A percentile compares a stretch with the other conserved stretches of the same genome.
Conservation (phyloP, 768 basidiomycete species). For the Termitomyces sp. region DNA sequence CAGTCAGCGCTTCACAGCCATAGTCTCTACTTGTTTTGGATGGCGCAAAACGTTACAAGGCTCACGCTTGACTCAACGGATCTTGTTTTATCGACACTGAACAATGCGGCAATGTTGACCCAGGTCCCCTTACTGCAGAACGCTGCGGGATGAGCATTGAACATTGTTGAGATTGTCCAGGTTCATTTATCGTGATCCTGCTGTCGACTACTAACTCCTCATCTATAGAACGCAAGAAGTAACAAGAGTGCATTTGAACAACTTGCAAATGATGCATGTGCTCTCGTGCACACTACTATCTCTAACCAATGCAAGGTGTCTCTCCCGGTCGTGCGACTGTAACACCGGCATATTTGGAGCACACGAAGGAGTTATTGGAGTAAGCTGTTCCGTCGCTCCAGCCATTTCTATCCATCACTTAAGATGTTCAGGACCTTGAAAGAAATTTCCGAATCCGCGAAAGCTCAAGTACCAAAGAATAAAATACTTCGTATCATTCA, state of each 20-base stretch:
- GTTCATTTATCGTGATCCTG: not conserved
- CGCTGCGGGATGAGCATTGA: conserved; percentile 2
- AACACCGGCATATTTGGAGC: no score
- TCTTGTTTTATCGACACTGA: conserved; percentile 2
- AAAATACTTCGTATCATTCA: no score
- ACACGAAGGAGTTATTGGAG: conserved; percentile 1
- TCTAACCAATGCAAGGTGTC: not conserved
- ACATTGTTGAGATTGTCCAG: conserved; percentile 2
- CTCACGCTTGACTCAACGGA: not conserved
- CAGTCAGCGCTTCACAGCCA: no score
- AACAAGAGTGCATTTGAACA: conserved; percentile 8
- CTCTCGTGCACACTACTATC: conserved; percentile 6
- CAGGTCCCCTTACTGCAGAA: not conserved
- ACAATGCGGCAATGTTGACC: not conserved
- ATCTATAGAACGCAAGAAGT: conserved; percentile 2
- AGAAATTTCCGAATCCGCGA: conserved; percentile 4
- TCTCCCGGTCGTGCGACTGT: no score
- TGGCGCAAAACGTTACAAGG: not conserved
- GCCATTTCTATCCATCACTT: not conserved
- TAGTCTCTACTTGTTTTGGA: no score
- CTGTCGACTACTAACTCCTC: not conserved
- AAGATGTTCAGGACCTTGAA: not conserved
- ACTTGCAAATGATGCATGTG: conserved; percentile 8
- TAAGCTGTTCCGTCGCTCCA: not conserved
- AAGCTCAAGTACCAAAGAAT: no score